phyloP scores from a whole-genome alignment of 2,329 filamentous ascomycete species.

The Nigrograna mackinnonii region DNA sequence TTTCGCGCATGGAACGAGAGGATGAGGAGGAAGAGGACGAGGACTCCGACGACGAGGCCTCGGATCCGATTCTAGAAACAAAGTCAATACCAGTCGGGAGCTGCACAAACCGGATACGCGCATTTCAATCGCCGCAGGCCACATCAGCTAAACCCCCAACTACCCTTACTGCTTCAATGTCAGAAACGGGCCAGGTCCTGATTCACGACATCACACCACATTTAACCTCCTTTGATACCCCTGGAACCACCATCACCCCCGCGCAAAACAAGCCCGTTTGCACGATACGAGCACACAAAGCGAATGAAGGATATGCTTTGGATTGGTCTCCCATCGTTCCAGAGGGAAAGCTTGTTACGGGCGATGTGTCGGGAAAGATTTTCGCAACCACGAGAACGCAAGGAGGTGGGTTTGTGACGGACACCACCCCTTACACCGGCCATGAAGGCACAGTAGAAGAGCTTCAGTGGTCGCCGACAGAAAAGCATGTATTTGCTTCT shows the following conservation, averaged over 20 bases:
- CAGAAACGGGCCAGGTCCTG: constrained; percentile 83
- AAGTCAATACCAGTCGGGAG: constrained; percentile 83
- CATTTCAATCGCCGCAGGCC: constrained; percentile 75
- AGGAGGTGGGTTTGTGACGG: constrained; percentile 86
- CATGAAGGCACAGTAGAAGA: constrained; percentile 90
- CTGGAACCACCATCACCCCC: constrained; percentile 77
- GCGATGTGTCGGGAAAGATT: constrained; percentile 88
- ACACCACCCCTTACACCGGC: constrained; percentile 79
- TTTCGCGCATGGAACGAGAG: constrained; percentile 83
- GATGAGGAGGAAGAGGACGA: constrained; percentile 70
- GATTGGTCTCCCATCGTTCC: constrained; percentile 89
- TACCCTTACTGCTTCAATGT: constrained; percentile 89
- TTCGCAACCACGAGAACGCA: constrained; percentile 85
- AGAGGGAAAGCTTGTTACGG: constrained; percentile 84
- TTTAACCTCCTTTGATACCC: constrained; percentile 85
- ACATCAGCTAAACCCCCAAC: constrained; percentile 74
- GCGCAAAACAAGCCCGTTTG: constrained; percentile 86
- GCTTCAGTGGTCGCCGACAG: constrained; percentile 93
- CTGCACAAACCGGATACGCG: constrained; percentile 91
- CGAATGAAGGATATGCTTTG: constrained; percentile 87
- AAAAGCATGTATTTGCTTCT: constrained; percentile 92
- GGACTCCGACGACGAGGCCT: constrained; percentile 68
- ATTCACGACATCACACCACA: constrained; percentile 95
- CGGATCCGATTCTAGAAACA: constrained; percentile 92
- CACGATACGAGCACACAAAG: constrained; percentile 87